Base-by-base conservation (phyloP, 306 rosid species). In the Castanea mollissima region DNA sequence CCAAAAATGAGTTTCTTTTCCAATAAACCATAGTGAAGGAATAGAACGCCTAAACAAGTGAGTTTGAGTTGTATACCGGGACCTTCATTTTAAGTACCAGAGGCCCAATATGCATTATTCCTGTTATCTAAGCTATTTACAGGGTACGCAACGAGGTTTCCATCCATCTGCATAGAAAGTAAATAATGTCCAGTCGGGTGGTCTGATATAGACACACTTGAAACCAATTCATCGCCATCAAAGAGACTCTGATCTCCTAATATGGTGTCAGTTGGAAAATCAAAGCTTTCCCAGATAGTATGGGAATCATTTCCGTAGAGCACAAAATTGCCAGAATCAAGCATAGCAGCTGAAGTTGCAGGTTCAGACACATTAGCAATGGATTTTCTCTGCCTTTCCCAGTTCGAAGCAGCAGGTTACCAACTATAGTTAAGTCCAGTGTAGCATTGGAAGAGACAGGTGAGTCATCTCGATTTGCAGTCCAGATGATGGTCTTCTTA, bases 231-330 rank as follows among this genome's bases (percentile, higher is more conserved):
- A 1, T 11, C 6, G 10, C 5, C 59, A 12, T 0, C 4, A 49
- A 21, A 25, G 18, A 49, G 34, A 71, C 5, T 21, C 23, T 71
- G 75, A 5, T 38, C 58, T 49, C 59, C 75, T 49, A 71, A 23
- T 49, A 71, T 71, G 75, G 75, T 71, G 35, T 71, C 74, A 49
- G 74, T 71, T 71, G 55, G 74, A 49, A 2, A 13, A 13, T 46
- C 38, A 71, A 71, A 71, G 35, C n/a, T 71, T 23, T 71, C 4
- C 74, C 74, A 71, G 34, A 71, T 23, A 49, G 14, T 11, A 23
- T 5, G 0, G 5, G 55, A 38, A 1, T 5, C 6, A 2, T 49
- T 49, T 6, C 38, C 38, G n/a, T 71, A 71, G 2, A 49, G 38
- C 21, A 71, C 59, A 49, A 71, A 71, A 49, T 71, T 71, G 25